Evolutionary conservation across 1,284 basidiomycete species (phyloP).

Genomic region (Grifola frondosa): DNA sequence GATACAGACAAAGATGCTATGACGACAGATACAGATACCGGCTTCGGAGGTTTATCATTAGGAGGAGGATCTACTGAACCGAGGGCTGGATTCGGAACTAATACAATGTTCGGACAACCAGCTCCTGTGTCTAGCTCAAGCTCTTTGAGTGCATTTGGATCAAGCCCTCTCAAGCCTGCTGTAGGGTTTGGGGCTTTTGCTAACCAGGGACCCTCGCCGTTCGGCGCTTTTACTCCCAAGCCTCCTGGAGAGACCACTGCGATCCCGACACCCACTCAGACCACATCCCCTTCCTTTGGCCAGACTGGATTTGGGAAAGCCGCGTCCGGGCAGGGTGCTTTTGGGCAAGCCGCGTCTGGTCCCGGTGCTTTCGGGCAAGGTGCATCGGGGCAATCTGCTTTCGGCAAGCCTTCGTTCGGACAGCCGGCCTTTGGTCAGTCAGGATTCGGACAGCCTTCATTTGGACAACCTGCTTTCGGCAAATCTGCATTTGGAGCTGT

Average conservation of each 20-base stretch:
- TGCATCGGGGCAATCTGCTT: slow-evolving; percentile 32
- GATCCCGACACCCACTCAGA: slow-evolving; percentile 2
- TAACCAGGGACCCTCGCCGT: slow-evolving; percentile 21
- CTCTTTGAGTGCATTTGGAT: slow-evolving; percentile 24
- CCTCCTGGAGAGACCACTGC: too few relatives aligned
- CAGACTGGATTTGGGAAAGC: slow-evolving; percentile 18
- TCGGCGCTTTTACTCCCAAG: too few relatives aligned
- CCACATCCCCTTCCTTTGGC: slow-evolving; percentile 21
- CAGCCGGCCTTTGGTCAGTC: slow-evolving; percentile 6
- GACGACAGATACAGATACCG: slow-evolving; percentile 18
- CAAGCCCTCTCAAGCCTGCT: slow-evolving; percentile 37
- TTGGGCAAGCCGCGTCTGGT: slow-evolving; percentile 30
- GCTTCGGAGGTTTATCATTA: slow-evolving; percentile 37
- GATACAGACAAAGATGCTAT: slow-evolving; percentile 33
- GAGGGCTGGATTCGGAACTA: slow-evolving; percentile 17
- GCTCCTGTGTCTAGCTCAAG: slow-evolving; percentile 5
- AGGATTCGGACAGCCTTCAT: slow-evolving; percentile 30
- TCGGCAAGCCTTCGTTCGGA: slow-evolving; percentile 32
- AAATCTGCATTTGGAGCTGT: slow-evolving; percentile 29
- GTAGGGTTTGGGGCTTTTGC: slow-evolving; percentile 42
- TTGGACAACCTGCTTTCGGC: slow-evolving; percentile 25
- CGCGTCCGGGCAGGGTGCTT: slow-evolving; percentile 23
- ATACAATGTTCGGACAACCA: slow-evolving; percentile 34
- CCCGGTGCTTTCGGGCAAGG: slow-evolving; percentile 34
- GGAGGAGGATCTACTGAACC: slow-evolving; percentile 26